Percentiles rank a stretch among this genome's conserved stretches.
These are phyloP conservation scores for Paecilomyces fulvus DNA, from an alignment of 2,329 filamentous ascomycete species.

Conservation along the genomic window DNA sequence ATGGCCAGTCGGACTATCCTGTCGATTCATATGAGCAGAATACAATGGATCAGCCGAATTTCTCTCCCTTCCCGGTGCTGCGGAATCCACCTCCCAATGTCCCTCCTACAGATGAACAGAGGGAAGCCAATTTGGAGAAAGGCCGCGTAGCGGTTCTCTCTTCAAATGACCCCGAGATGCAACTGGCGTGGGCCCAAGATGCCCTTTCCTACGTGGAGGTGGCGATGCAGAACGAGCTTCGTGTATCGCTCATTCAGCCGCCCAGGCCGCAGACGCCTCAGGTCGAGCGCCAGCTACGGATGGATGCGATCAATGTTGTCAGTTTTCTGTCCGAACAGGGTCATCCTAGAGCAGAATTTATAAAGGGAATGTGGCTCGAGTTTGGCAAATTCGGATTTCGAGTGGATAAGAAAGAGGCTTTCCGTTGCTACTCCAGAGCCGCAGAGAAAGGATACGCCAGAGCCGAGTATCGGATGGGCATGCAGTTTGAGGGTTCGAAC, in stretches of 20 bases:
- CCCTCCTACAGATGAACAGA: slow-evolving; percentile 86
- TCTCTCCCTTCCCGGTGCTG: slow-evolving; percentile 86
- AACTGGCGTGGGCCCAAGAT: slow-evolving; percentile 94
- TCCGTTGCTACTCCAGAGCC: slow-evolving; percentile 75
- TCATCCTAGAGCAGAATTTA: slow-evolving; percentile 89
- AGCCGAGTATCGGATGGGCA: slow-evolving; percentile 93
- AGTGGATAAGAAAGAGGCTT: slow-evolving; percentile 90
- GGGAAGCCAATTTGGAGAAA: slow-evolving; percentile 80
- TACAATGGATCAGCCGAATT: slow-evolving; percentile 57
- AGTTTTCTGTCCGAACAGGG: slow-evolving; percentile 81
- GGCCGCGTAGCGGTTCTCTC: slow-evolving; percentile 76
- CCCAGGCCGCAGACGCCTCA: slow-evolving; percentile 70
- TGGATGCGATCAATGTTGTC: slow-evolving; percentile 88
- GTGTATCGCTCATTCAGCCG: slow-evolving; percentile 51
- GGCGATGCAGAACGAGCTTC: slow-evolving; percentile 64
- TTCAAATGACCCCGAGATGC: slow-evolving; percentile 91
- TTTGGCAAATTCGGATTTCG: slow-evolving; percentile 93
- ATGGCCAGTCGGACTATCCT: background rate
- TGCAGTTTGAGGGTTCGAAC: slow-evolving; percentile 94
- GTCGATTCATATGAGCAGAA: slow-evolving; percentile 43
- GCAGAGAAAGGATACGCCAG: slow-evolving; percentile 77
- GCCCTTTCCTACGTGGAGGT: slow-evolving; percentile 82
- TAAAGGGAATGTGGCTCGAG: slow-evolving; percentile 93
- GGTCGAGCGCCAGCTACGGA: slow-evolving; percentile 76
- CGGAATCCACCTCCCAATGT: slow-evolving; percentile 73